Conservation (phyloP, 1,284 basidiomycete species). For the Thecaphora thlaspeos region DNA sequence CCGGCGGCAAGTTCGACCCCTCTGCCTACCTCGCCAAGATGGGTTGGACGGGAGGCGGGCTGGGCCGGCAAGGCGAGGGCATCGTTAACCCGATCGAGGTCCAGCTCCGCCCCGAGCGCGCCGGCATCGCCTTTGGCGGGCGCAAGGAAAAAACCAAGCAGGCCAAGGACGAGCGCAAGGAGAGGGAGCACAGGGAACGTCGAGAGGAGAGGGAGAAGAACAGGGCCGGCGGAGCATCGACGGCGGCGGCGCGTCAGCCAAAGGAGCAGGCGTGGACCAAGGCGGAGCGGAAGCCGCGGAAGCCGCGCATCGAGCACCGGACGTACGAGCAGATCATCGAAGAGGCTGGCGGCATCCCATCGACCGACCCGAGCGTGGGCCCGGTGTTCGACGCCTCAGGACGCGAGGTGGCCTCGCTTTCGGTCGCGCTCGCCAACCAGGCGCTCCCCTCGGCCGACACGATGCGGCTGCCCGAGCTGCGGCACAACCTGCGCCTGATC, state of each 20-base stretch:
- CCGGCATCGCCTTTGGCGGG: slow-evolving; percentile 55
- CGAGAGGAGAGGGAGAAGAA: slow-evolving; percentile 6
- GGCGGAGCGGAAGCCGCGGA: slow-evolving; percentile 36
- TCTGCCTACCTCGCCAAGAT: slow-evolving; percentile 50
- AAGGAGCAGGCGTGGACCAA: slow-evolving; percentile 39
- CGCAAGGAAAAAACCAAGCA: slow-evolving; percentile 54
- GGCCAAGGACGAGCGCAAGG: slow-evolving; percentile 28
- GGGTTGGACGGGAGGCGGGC: slow-evolving; percentile 57
- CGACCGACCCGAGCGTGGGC: slow-evolving; percentile 18
- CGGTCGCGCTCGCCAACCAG: slow-evolving; percentile 29
- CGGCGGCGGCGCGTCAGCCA: neutral
- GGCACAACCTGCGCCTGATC: slow-evolving; percentile 88
- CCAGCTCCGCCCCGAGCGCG: slow-evolving; percentile 48
- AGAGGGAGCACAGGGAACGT: slow-evolving; percentile 61
- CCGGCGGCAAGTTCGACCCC: slow-evolving; percentile 45
- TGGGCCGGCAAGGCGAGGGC: slow-evolving; percentile 51
- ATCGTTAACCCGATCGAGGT: slow-evolving; percentile 56
- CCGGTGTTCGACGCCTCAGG: slow-evolving; percentile 51
- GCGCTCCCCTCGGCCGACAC: slow-evolving; percentile 13
- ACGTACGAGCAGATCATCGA: slow-evolving; percentile 56
- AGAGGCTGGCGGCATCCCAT: slow-evolving; percentile 25
- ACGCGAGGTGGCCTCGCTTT: slow-evolving; percentile 38
- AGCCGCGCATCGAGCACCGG: slow-evolving; percentile 47
- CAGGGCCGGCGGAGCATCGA: too few relatives aligned
- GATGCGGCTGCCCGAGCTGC: slow-evolving; percentile 76